Base-by-base conservation (phyloP, 192 early-diverging fungal species). In the Coemansia sp. region DNA sequence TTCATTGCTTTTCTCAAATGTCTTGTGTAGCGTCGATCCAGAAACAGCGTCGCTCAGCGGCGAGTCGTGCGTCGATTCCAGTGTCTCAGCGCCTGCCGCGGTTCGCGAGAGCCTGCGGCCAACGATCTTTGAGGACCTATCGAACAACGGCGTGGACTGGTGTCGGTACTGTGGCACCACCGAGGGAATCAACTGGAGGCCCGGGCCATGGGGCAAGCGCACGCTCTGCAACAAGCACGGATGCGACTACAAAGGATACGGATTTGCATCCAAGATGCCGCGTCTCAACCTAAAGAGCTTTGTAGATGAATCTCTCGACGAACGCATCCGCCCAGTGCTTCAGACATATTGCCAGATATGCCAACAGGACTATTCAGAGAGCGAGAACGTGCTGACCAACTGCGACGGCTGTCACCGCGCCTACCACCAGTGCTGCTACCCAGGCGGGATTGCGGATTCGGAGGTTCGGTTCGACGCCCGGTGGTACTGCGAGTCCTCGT, bases 171-270 rank as follows among this genome's bases (percentile, higher is more conserved):
- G 94, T 70, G 94, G 94, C 26, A 93, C 92, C 4, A 96, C 94
- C 12, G 91, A 91, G 77, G 88, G 91, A 36, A 86, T 92, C 76
- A 91, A 96, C 85, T 90, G 92, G 92, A 88, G 94, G 34, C 94
- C 92, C 16, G 94, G 94, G 3, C 94, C 94, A 45, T 96, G 94
- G 94, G 94, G 94, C 43, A 94, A 95, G 83, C 89, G 92, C 67
- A 94, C 94, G 20, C 76, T 96, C 52, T 96, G 94, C 92, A 96
- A 96, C 78, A 95, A 95, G 81, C 94, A 96, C 74, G 94, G 94
- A 58, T 96, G 94, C 76, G 94, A 95, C 82, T 96, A 93, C 75
- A 94, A 94, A 78, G 94, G 94, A 35, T 96, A 95, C 71, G 94
- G 94, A 15, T 95, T 95, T 72, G 92, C 91, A 0, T 93, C 90